Evolutionary conservation across 75 land plant species (phyloP).

Genomic region (Pinus taeda): DNA sequence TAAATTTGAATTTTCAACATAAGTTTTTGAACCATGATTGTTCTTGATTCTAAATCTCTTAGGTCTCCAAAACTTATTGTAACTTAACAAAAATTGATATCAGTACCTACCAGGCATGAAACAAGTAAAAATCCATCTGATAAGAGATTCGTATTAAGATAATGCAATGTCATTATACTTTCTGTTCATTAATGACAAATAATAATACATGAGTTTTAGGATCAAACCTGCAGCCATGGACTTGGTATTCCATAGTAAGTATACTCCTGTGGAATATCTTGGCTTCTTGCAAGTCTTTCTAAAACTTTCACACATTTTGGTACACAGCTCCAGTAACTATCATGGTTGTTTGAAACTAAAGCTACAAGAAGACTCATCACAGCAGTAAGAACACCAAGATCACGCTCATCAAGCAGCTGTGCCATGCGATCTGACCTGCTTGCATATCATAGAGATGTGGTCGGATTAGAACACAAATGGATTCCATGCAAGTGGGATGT

Average conservation of each 20-base stretch:
- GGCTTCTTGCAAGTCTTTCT: slow-evolving; percentile 88
- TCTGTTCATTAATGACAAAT: neutral
- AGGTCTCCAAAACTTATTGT: too few species aligned
- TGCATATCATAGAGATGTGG: neutral
- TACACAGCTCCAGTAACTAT: slow-evolving; percentile 95
- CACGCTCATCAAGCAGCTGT: slow-evolving; percentile 95
- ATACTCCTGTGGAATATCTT: slow-evolving; percentile 97
- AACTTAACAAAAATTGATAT: too few species aligned
- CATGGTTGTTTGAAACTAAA: slow-evolving; percentile 89
- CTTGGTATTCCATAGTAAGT: slow-evolving; percentile 99
- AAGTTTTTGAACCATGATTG: too few species aligned
- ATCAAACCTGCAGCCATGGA: slow-evolving; percentile 98
- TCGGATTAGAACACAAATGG: slow-evolving; percentile 5
- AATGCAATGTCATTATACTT: too few species aligned
- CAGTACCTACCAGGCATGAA: too few species aligned
- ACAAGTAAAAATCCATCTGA: too few species aligned
- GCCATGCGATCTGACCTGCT: slow-evolving; percentile 98
- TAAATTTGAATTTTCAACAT: neutral
- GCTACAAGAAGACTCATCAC: slow-evolving; percentile 98
- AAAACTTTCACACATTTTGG: slow-evolving; percentile 95
- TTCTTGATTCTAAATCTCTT: too few species aligned
- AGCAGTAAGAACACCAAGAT: slow-evolving; percentile 95
- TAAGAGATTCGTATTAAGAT: too few species aligned
- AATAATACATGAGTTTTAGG: neutral
- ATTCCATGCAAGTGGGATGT: neutral